Percentiles rank a stretch among this genome's conserved stretches.
Evolutionary conservation across 768 basidiomycete species (phyloP).

Genomic region (Leucocoprinus sp.): DNA sequence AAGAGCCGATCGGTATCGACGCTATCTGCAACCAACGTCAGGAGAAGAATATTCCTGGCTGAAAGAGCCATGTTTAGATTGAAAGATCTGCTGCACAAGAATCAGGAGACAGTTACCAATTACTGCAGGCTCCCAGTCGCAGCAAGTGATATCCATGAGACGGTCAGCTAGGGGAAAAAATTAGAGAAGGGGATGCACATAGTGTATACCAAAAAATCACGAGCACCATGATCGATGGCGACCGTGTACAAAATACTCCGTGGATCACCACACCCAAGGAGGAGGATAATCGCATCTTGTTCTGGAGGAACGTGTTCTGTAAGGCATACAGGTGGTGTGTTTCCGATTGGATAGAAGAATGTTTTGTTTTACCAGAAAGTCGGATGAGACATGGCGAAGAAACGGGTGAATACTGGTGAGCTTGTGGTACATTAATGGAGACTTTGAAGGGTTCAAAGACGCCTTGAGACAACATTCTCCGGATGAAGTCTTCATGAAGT

Average conservation of each 20-base stretch:
- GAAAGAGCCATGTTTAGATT: too few relatives aligned
- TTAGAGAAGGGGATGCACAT: not conserved
- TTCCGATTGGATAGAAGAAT: conserved; percentile 53
- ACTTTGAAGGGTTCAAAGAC: too few relatives aligned
- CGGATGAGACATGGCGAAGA: conserved; percentile 32
- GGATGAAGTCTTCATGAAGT: too few relatives aligned
- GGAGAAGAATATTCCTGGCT: conserved; percentile 44
- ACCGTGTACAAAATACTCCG: conserved; percentile 46
- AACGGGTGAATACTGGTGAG: not conserved
- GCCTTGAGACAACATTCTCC: too few relatives aligned
- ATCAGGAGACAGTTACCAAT: conserved; percentile 29
- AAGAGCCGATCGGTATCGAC: conserved; percentile 10
- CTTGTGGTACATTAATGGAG: too few relatives aligned
- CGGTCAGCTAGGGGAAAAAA: conserved; percentile 18
- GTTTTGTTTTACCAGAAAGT: conserved; percentile 32
- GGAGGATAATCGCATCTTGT: conserved; percentile 35
- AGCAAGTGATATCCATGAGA: conserved; percentile 40
- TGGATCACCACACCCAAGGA: conserved; percentile 51
- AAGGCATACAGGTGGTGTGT: conserved; percentile 45
- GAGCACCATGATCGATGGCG: conserved; percentile 18
- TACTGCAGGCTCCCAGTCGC: conserved; percentile 40
- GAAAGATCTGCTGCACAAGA: not conserved
- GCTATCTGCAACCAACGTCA: conserved; percentile 33
- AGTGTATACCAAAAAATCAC: conserved; percentile 13
- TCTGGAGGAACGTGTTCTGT: conserved; percentile 40